Evolutionary conservation across 2,329 filamentous ascomycete genomes (phyloP).

Genomic region (Claviceps purpurea): DNA sequence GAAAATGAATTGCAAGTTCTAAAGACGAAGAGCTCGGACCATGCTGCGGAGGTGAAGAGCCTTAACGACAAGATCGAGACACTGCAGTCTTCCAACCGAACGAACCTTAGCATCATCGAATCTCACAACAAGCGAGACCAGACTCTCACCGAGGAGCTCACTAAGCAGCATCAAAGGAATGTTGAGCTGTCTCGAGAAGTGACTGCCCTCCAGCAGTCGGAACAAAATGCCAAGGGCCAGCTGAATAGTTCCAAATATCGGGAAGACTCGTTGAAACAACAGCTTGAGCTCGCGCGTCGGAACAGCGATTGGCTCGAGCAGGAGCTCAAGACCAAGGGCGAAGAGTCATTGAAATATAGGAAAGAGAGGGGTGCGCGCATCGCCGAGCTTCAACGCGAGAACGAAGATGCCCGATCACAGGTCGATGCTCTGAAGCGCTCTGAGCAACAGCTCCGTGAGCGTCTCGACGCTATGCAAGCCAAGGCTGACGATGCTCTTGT

Average conservation of each 20-base stretch:
- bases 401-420: slow-evolving; percentile 69
- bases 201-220: slow-evolving; percentile 65
- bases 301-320: slow-evolving; percentile 89
- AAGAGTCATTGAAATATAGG: slow-evolving; percentile 76
- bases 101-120: slow-evolving; percentile 78
- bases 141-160: slow-evolving; percentile 71
- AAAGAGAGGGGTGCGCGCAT: slow-evolving; percentile 92
- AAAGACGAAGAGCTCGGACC: slow-evolving; percentile 61
- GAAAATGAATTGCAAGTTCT: slow-evolving; percentile 72
- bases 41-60: slow-evolving; percentile 60
- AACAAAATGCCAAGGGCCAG: slow-evolving; percentile 69
- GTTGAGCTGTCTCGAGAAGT: slow-evolving; percentile 74
- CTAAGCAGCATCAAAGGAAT: slow-evolving; percentile 78
- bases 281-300: slow-evolving; percentile 74
- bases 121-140: slow-evolving; percentile 81
- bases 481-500: slow-evolving; percentile 76
- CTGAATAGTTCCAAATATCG: slow-evolving; percentile 76
- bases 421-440: slow-evolving; percentile 67
- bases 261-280: slow-evolving; percentile 80
- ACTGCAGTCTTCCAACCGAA: slow-evolving; percentile 83
- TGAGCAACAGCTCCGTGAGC: slow-evolving; percentile 66
- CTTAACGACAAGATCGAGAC: slow-evolving; percentile 73
- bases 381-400: slow-evolving; percentile 72
- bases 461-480: slow-evolving; percentile 69
- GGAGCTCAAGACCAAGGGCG: slow-evolving; percentile 80